Base-by-base conservation (phyloP, 1,139 yeast species). In the Candida anutae region DNA sequence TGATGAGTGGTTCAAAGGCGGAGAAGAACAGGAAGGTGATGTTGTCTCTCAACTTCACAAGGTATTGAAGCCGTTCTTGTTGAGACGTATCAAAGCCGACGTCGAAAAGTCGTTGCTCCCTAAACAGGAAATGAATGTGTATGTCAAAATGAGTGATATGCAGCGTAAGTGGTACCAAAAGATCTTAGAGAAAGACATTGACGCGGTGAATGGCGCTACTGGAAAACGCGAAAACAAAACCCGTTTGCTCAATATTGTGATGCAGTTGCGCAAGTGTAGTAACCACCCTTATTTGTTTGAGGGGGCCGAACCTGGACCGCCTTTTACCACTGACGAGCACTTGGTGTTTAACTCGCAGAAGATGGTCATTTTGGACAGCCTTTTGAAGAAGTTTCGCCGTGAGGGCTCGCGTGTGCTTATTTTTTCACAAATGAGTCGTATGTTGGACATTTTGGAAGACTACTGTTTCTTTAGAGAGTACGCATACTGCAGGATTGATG, bases 221-320 rank as follows among this genome's bases (percentile, higher is more conserved):
- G 83, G 84, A 18, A 79, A 79, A 43, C 69, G 76, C 36, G 93
- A 81, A 50, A 72, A 80, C 15, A 81, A 80, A 44, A 80, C 90
- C 2, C 61, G 90, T 43, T 60, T 81, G 34, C 59, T 81, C 31
- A 81, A 81, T 46, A 80, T 81, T 42, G 90, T 80, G 16, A 81
- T 81, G 93, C 93, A 81, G 52, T 62, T 81, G 45, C 65, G 93
- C 47, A 81, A 81, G 48, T 81, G 90, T 49, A 81, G 90, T 54
- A 81, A 81, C 45, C 93, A 81, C 54, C 90, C 93, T 4, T 81
- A 81, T 46, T 54, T 81, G 26, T 81, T 81, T 45, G 93, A 81
- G 50, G 90, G 93, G 15, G 90, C 90, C 1, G 93, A 81, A 48
- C 93, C 90, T 0, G 93, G 93, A 5, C 93, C 93, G 15, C 90